Conservation (phyloP, 441 rosid genomes). For the Geranium incanum region DNA sequence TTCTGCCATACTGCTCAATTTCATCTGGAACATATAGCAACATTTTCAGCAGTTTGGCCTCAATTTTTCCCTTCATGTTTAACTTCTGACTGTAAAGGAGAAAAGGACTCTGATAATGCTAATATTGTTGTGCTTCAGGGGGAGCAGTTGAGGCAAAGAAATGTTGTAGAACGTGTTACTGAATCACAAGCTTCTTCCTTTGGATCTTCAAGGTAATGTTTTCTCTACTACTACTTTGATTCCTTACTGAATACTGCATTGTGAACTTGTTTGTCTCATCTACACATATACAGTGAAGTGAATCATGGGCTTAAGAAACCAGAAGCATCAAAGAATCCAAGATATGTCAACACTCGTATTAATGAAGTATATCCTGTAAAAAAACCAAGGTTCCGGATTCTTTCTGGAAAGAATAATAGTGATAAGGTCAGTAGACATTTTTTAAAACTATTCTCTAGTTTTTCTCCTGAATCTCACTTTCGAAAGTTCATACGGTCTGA, state of each 20-base stretch:
- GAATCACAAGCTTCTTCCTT: conserved; percentile 41
- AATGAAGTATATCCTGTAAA: conserved; percentile 68
- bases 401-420: conserved; percentile 48
- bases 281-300: conserved; percentile 18
- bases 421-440: conserved; percentile 42
- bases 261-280: conserved; percentile 20
- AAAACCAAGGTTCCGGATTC: conserved; percentile 54
- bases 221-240: neutral
- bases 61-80: neutral
- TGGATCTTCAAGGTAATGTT: conserved; percentile 38
- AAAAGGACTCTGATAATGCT: neutral
- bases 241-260: conserved; percentile 15
- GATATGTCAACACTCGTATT: conserved; percentile 59
- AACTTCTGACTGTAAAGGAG: neutral
- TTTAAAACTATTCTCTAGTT: conserved; percentile 9
- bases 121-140: conserved; percentile 35
- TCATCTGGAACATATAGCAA: neutral
- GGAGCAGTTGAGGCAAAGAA: conserved; percentile 64
- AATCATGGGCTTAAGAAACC: conserved; percentile 46
- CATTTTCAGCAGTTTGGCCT: neutral
- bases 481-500: conserved; percentile 8
- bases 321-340: conserved; percentile 43
- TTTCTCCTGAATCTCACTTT: conserved; percentile 13
- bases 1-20: neutral
- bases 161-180: conserved; percentile 40